phyloP scores from a whole-genome alignment of 139 green algal species.

The Chlamydomonas sphaeroides region DNA sequence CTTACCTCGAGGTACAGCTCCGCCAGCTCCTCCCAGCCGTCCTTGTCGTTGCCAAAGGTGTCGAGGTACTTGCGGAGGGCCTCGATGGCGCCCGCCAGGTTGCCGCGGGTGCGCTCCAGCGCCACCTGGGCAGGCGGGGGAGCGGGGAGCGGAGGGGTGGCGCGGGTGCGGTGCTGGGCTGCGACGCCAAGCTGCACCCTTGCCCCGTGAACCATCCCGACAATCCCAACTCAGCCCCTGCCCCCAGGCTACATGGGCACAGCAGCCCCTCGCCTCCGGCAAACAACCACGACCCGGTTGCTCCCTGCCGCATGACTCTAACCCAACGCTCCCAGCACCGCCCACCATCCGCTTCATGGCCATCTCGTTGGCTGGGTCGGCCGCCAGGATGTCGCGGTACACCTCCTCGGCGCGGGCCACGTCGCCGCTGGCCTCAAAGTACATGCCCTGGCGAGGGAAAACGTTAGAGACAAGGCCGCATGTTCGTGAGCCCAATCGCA shows the following conservation, averaged over 20 bases:
- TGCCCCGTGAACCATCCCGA: too few relatives aligned
- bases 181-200: too few relatives aligned
- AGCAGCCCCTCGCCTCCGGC: too few relatives aligned
- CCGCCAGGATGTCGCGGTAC: conserved; percentile 69
- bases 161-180: background rate
- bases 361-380: conserved; percentile 61
- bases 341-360: conserved; percentile 77
- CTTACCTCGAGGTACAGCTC: conserved; percentile 83
- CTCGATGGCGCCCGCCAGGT: conserved; percentile 64
- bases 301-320: too few relatives aligned
- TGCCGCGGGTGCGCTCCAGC: conserved; percentile 64
- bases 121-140: conserved; percentile 56
- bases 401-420: conserved; percentile 57
- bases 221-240: too few relatives aligned
- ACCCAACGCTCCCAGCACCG: too few relatives aligned
- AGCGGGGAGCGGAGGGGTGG: too few relatives aligned
- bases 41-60: conserved; percentile 70
- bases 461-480: too few relatives aligned
- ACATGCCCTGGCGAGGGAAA: conserved; percentile 76
- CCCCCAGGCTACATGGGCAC: too few relatives aligned
- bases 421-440: conserved; percentile 67
- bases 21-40: conserved; percentile 87
- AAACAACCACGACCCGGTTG: too few relatives aligned
- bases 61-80: conserved; percentile 77
- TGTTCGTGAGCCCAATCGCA: too few relatives aligned